A percentile compares a stretch with the other conserved stretches of the same genome.
phyloP scores from a whole-genome alignment of 2,329 filamentous ascomycete genomes.

The Fusarium sp. region DNA sequence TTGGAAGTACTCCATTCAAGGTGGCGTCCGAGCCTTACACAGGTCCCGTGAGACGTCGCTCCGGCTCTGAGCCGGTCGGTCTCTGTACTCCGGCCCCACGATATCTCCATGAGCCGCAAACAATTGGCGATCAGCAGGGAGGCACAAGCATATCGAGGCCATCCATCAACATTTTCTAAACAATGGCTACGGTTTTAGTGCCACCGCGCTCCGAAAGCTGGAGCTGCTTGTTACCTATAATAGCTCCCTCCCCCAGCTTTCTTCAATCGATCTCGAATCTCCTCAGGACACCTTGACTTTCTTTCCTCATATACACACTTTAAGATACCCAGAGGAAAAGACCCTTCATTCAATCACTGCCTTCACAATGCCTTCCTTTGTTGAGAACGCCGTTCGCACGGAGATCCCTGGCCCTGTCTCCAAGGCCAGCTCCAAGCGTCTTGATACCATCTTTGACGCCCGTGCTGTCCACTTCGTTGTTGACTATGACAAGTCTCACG shows the following conservation, averaged over 20 bases:
- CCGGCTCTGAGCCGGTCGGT: slow-evolving; percentile 44
- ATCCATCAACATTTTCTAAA: slow-evolving; percentile 26
- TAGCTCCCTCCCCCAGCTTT: slow-evolving; percentile 40
- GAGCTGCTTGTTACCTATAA: slow-evolving; percentile 42
- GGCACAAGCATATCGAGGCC: slow-evolving; percentile 26
- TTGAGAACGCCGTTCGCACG: slow-evolving; percentile 50
- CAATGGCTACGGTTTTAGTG: slow-evolving; percentile 22
- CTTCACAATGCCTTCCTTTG: slow-evolving; percentile 49
- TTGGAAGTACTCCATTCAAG: neutral
- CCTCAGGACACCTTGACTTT: slow-evolving; percentile 33
- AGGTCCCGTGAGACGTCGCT: slow-evolving; percentile 43
- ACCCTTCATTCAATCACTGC: slow-evolving; percentile 1
- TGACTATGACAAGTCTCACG: slow-evolving; percentile 63
- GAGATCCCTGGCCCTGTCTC: slow-evolving; percentile 55
- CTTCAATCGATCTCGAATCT: slow-evolving; percentile 24
- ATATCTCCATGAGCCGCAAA: slow-evolving; percentile 39
- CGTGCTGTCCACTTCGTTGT: slow-evolving; percentile 64
- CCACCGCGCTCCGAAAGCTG: slow-evolving; percentile 24
- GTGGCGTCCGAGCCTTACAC: slow-evolving; percentile 29
- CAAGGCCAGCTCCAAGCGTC: slow-evolving; percentile 54
- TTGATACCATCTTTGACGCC: slow-evolving; percentile 63
- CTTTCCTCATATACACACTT: slow-evolving; percentile 22
- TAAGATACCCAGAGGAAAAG: slow-evolving; percentile 32
- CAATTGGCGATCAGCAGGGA: slow-evolving; percentile 15
- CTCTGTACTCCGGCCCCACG: slow-evolving; percentile 46